phyloP scores from a whole-genome alignment of 306 rosid species.

The Lagenaria siceraria region DNA sequence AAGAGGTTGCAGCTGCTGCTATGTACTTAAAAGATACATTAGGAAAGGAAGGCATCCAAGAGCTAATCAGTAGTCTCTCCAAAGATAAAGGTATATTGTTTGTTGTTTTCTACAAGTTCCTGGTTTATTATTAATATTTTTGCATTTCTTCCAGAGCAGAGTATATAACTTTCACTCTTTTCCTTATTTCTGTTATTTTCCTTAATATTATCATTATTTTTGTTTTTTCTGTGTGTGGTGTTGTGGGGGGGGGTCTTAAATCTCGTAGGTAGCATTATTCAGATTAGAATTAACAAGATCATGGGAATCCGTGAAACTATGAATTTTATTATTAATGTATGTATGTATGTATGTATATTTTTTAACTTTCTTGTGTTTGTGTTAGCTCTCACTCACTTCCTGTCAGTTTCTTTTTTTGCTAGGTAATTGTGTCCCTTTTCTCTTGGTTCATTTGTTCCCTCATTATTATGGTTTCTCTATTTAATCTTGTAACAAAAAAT shows the following conservation, averaged over 20 bases:
- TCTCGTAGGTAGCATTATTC: too few species aligned
- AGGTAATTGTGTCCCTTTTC: too few species aligned
- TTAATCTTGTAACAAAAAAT: too few species aligned
- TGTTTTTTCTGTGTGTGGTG: too few species aligned
- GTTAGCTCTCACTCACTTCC: not conserved
- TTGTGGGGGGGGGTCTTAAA: too few species aligned
- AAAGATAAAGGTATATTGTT: slow-evolving; percentile 57
- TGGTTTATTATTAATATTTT: not conserved
- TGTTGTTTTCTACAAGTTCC: not conserved
- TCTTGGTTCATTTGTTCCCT: not conserved
- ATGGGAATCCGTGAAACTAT: too few species aligned
- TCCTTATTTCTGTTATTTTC: not conserved
- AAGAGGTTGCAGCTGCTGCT: slow-evolving; percentile 95
- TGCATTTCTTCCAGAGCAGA: not conserved
- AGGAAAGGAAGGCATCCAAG: slow-evolving; percentile 92
- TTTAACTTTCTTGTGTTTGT: not conserved
- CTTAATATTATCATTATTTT: too few species aligned
- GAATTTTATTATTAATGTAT: too few species aligned
- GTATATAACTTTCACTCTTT: not conserved
- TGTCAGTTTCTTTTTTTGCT: not conserved
- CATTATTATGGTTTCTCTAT: too few species aligned
- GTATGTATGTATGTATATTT: too few species aligned
- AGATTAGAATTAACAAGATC: too few species aligned
- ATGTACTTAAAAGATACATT: slow-evolving; percentile 76
- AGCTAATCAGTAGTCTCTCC: slow-evolving; percentile 76